phyloP scores from a whole-genome alignment of 202 grass and related monocot genomes.

The Dendrocalamus latiflorus region DNA sequence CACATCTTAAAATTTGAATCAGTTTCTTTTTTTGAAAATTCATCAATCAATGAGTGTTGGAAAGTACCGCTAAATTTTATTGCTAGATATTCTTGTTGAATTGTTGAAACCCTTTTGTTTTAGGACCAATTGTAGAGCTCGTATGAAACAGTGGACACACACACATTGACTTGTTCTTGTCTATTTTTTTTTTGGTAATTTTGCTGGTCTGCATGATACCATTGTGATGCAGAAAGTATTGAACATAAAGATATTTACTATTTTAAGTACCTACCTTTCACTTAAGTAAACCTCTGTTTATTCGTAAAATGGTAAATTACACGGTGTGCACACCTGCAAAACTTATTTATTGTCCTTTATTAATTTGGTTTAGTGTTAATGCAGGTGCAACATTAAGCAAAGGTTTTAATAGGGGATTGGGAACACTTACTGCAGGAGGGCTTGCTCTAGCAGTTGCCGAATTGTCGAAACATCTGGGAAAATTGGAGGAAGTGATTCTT shows the following conservation, averaged over 20 bases:
- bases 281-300: neutral
- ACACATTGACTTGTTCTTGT: no score
- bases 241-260: neutral
- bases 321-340: neutral
- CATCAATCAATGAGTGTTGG: no score
- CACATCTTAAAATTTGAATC: no score
- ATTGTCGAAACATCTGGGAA: conserved; percentile 50
- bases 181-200: neutral
- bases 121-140: no score
- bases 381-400: conserved; percentile 95
- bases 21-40: no score
- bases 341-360: neutral
- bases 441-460: conserved; percentile 56
- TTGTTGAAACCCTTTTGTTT: no score
- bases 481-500: conserved; percentile 65
- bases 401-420: no score
- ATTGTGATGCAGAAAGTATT: neutral
- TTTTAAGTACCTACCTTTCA: neutral
- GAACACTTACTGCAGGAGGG: no score
- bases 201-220: neutral
- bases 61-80: no score
- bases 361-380: conserved; percentile 17
- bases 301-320: neutral
- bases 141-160: no score
- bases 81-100: no score